phyloP scores from a whole-genome alignment of 2,329 filamentous ascomycete species.

The Phoma sp. region DNA sequence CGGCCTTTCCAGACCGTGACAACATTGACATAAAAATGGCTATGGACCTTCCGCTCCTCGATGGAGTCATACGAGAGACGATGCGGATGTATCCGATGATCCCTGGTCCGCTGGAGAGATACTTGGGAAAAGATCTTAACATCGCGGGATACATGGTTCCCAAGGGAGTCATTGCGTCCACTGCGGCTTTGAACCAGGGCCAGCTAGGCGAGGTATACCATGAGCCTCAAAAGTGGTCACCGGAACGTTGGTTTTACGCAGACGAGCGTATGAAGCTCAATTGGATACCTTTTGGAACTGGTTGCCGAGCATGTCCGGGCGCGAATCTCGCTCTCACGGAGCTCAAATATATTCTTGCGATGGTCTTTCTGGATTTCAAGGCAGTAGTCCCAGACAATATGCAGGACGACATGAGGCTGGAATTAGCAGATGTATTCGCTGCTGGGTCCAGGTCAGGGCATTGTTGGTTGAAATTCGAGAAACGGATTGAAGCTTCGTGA shows the following conservation, averaged over 20 bases:
- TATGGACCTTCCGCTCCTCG: constrained; percentile 6
- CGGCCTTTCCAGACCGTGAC: background rate
- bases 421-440: constrained; percentile 4
- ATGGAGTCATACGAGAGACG: constrained; percentile 10
- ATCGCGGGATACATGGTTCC: constrained; percentile 7
- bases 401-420: constrained; percentile 1
- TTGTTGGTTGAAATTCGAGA: constrained; percentile 6
- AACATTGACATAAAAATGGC: constrained; percentile 3
- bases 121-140: constrained; percentile 7
- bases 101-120: constrained; percentile 10
- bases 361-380: constrained; percentile 2
- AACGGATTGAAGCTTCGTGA: background rate
- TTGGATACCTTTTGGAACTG: constrained; percentile 7
- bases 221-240: background rate
- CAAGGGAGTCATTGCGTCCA: constrained; percentile 3
- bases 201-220: constrained; percentile 1
- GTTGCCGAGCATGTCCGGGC: constrained; percentile 6
- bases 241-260: constrained; percentile 1
- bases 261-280: constrained; percentile 10
- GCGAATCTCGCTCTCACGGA: constrained; percentile 9
- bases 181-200: constrained; percentile 4
- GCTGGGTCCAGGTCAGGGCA: constrained; percentile 2
- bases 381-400: background rate
- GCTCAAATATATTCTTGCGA: constrained; percentile 4
- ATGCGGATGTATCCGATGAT: constrained; percentile 14